Evolutionary conservation across 805 yeast genomes (phyloP).

Genomic region (Yamadazyma akitaensis): DNA sequence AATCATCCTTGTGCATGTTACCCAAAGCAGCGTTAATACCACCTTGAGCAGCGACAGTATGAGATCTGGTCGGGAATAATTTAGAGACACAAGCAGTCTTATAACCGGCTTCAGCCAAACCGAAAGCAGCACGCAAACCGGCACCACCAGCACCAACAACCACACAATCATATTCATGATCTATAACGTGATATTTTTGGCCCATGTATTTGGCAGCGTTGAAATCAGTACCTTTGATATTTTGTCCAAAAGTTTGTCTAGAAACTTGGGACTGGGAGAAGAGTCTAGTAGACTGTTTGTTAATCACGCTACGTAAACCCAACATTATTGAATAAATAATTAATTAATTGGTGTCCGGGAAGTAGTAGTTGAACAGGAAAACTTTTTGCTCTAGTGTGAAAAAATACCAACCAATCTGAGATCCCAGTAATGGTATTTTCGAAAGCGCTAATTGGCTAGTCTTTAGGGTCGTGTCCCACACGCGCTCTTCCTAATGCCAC

Average conservation of each 20-base stretch:
- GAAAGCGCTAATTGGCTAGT: slow-evolving; percentile 2
- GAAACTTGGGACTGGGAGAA: slow-evolving; percentile 29
- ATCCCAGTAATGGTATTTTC: slow-evolving; percentile 3
- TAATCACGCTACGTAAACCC: slow-evolving; percentile 13
- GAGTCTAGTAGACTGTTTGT: slow-evolving; percentile 7
- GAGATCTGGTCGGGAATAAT: slow-evolving; percentile 97
- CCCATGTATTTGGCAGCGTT: slow-evolving; percentile 43
- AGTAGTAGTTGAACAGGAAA: not conserved
- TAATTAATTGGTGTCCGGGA: not conserved
- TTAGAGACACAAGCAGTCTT: slow-evolving; percentile 97
- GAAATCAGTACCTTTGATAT: slow-evolving; percentile 36
- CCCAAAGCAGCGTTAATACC: slow-evolving; percentile 99
- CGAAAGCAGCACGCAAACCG: slow-evolving; percentile 97
- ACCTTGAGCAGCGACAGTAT: slow-evolving; percentile 99
- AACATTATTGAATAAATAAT: slow-evolving; percentile 7
- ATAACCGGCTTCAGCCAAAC: slow-evolving; percentile 93
- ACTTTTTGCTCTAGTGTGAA: slow-evolving; percentile 5
- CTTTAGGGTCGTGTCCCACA: not conserved
- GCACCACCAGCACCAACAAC: slow-evolving; percentile 99
- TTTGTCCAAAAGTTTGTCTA: slow-evolving; percentile 34
- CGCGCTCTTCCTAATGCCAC: not conserved
- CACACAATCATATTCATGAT: slow-evolving; percentile 96
- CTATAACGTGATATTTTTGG: slow-evolving; percentile 84
- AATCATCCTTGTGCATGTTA: slow-evolving; percentile 96
- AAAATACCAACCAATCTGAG: not conserved